A percentile compares a stretch with the other conserved stretches of the same genome.
These are phyloP conservation scores for Geotrichum reessii DNA, from an alignment of 1,139 yeast species.

Conservation along the genomic window DNA sequence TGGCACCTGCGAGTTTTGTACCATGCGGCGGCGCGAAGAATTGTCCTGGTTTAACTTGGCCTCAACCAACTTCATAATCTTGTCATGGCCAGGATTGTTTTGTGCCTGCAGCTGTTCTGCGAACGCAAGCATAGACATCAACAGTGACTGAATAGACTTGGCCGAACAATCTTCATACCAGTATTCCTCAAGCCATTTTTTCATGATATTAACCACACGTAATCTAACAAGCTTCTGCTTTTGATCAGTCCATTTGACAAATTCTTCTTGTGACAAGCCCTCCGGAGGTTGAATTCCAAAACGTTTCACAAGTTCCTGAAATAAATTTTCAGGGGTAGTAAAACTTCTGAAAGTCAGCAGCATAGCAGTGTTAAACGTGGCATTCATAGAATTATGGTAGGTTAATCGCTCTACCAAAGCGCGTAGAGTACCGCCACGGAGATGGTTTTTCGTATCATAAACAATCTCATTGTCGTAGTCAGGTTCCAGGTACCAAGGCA, in stretches of 20 bases:
- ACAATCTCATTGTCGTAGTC: slow-evolving; percentile 71
- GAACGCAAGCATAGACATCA: slow-evolving; percentile 53
- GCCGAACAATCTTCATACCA: slow-evolving; percentile 51
- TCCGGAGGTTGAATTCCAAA: slow-evolving; percentile 81
- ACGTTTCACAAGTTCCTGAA: slow-evolving; percentile 56
- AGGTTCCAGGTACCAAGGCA: slow-evolving; percentile 77
- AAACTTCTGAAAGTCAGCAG: slow-evolving; percentile 73
- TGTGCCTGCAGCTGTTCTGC: slow-evolving; percentile 47
- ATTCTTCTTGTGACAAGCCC: slow-evolving; percentile 79
- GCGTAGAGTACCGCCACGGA: slow-evolving; percentile 80
- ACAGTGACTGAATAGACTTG: slow-evolving; percentile 28
- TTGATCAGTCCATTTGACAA: slow-evolving; percentile 69
- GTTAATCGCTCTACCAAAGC: slow-evolving; percentile 82
- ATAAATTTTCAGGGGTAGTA: slow-evolving; percentile 60
- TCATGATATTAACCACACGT: slow-evolving; percentile 67
- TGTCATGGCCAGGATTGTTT: slow-evolving; percentile 38
- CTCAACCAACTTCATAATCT: slow-evolving; percentile 24
- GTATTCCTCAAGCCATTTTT: slow-evolving; percentile 62
- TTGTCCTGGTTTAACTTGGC: slow-evolving; percentile 28
- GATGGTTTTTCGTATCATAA: slow-evolving; percentile 64
- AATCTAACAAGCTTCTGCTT: slow-evolving; percentile 61
- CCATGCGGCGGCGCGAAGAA: slow-evolving; percentile 19
- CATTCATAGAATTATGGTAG: slow-evolving; percentile 66
- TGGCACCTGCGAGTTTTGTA: slow-evolving; percentile 23
- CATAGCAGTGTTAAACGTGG: slow-evolving; percentile 64